Percentiles rank a stretch among this genome's conserved stretches.
phyloP scores from a whole-genome alignment of 495 filamentous ascomycete genomes.

The Hyaloscypha variabilis region DNA sequence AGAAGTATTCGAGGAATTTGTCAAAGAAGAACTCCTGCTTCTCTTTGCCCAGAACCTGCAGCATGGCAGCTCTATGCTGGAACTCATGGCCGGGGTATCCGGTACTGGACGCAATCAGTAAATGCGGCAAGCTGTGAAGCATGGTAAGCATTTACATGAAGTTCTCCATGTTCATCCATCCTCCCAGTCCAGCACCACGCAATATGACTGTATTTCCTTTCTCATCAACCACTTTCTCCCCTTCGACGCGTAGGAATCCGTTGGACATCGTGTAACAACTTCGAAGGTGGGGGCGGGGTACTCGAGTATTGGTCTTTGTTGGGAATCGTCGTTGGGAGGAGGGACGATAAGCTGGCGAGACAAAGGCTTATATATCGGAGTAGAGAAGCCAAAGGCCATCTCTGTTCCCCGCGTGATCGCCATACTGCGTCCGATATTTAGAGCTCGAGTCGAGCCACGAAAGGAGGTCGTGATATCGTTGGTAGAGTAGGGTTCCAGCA shows the following conservation, averaged over 20 bases:
- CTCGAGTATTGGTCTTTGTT: neutral
- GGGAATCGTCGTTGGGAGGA: neutral
- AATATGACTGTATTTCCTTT: constrained; percentile 46
- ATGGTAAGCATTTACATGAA: constrained; percentile 9
- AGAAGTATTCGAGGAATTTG: constrained; percentile 65
- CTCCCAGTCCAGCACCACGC: constrained; percentile 43
- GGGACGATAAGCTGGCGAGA: neutral
- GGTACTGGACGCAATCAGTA: constrained; percentile 66
- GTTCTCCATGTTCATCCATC: constrained; percentile 29
- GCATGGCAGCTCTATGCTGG: constrained; percentile 58
- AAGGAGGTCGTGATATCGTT: neutral
- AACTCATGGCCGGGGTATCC: constrained; percentile 65
- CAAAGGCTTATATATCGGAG: neutral
- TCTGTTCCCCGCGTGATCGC: neutral
- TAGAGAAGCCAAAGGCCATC: neutral
- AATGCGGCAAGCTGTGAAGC: constrained; percentile 22
- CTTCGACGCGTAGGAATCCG: constrained; percentile 42
- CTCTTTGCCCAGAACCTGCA: constrained; percentile 52
- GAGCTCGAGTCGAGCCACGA: neutral
- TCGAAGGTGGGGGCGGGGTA: neutral
- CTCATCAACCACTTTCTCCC: constrained; percentile 43
- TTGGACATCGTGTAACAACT: constrained; percentile 22
- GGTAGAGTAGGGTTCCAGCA: neutral
- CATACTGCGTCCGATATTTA: neutral
- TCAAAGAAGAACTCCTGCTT: constrained; percentile 51